Conservation (phyloP, 2,329 filamentous ascomycete genomes). For the Coniochaeta sp. region DNA sequence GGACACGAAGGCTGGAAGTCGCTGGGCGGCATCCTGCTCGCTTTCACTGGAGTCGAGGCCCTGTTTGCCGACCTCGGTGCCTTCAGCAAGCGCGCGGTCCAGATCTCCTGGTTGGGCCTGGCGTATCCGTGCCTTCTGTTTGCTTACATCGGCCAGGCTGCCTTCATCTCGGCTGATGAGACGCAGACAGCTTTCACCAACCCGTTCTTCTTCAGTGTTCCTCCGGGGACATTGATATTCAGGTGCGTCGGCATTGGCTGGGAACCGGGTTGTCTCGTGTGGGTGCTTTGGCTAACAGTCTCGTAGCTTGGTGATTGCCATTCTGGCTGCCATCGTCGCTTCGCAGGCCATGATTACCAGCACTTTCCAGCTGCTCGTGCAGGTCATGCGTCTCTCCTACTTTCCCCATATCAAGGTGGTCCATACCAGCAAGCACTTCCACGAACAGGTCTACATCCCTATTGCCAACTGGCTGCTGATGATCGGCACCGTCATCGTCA, state of each 20-base stretch:
- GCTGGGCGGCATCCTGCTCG: slow-evolving; percentile 62
- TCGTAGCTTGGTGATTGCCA: slow-evolving; percentile 53
- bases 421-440: slow-evolving; percentile 62
- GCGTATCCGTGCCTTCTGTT: slow-evolving; percentile 60
- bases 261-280: background rate
- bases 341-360: slow-evolving; percentile 74
- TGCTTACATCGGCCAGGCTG: slow-evolving; percentile 67
- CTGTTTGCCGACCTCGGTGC: slow-evolving; percentile 73
- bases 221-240: slow-evolving; percentile 61
- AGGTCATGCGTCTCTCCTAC: slow-evolving; percentile 65
- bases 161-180: slow-evolving; percentile 51
- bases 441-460: slow-evolving; percentile 72
- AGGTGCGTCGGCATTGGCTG: slow-evolving; percentile 19
- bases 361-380: slow-evolving; percentile 60
- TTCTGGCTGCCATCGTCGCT: slow-evolving; percentile 66
- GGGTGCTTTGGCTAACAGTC: background rate
- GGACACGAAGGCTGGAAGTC: slow-evolving; percentile 54
- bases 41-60: slow-evolving; percentile 73
- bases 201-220: slow-evolving; percentile 66
- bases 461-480: slow-evolving; percentile 72
- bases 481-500: slow-evolving; percentile 67
- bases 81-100: slow-evolving; percentile 62
- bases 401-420: slow-evolving; percentile 70
- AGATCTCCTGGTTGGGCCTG: slow-evolving; percentile 64
- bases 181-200: slow-evolving; percentile 54